Percentiles rank a stretch among this genome's conserved stretches.
Evolutionary conservation across 2,329 filamentous ascomycete species (phyloP).

Genomic region (Phyllosticta citribraziliensis): DNA sequence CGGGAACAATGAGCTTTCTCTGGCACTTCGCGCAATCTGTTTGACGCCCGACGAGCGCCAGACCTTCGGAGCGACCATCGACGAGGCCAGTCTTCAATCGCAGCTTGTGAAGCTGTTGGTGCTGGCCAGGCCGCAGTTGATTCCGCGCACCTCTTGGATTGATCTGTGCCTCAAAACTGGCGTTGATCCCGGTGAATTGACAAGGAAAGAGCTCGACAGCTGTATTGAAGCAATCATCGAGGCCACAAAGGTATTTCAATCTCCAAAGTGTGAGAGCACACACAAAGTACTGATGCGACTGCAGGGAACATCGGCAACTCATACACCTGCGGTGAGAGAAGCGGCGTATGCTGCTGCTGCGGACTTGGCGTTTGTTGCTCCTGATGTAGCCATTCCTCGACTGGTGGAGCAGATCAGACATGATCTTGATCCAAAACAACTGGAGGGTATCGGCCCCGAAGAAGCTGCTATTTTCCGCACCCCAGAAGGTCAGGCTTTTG

Average conservation of each 20-base stretch:
- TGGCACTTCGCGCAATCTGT: conserved; percentile 54
- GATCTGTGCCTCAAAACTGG: conserved; percentile 70
- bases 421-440: conserved; percentile 62
- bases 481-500: conserved; percentile 74
- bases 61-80: conserved; percentile 34
- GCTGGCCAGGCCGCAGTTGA: conserved; percentile 65
- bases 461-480: conserved; percentile 92
- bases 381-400: conserved; percentile 65
- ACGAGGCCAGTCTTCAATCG: conserved; percentile 45
- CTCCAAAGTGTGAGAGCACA: conserved; percentile 12
- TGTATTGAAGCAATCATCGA: conserved; percentile 59
- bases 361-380: conserved; percentile 88
- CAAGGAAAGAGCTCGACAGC: conserved; percentile 50
- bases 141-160: conserved; percentile 80
- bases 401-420: conserved; percentile 63
- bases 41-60: conserved; percentile 43
- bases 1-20: conserved; percentile 53
- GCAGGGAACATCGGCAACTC: conserved; percentile 13
- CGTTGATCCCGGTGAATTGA: conserved; percentile 73
- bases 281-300: conserved; percentile 14
- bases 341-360: conserved; percentile 80
- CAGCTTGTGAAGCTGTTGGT: conserved; percentile 73
- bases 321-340: conserved; percentile 38
- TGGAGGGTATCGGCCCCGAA: conserved; percentile 67
- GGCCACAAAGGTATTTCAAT: conserved; percentile 43